These are phyloP conservation scores for Xenoacremonium recifei DNA, from an alignment of 2,329 filamentous ascomycete species.

Conservation along the genomic window DNA sequence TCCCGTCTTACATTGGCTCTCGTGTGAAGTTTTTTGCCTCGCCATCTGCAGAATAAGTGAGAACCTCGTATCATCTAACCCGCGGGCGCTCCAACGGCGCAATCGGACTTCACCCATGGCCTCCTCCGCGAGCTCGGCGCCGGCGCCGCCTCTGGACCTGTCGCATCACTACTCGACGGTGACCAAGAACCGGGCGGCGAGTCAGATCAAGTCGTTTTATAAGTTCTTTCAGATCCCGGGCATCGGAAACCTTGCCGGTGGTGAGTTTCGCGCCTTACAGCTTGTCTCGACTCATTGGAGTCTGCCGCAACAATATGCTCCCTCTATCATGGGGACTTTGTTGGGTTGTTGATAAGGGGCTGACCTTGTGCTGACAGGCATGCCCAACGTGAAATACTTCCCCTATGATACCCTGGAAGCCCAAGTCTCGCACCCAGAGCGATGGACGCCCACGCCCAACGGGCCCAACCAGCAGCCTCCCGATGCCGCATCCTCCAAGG, in stretches of 20 bases:
- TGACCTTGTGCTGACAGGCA: slow-evolving; percentile 29
- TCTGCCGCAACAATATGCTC: too few relatives aligned
- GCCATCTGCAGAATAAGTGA: too few relatives aligned
- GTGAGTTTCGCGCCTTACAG: slow-evolving; percentile 44
- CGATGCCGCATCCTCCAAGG: slow-evolving; percentile 8
- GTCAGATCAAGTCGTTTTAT: slow-evolving; percentile 77
- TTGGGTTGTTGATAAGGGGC: too few relatives aligned
- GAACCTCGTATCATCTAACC: too few relatives aligned
- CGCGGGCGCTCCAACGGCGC: neutral
- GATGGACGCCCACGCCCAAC: slow-evolving; percentile 72
- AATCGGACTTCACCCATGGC: neutral
- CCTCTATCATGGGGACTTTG: too few relatives aligned
- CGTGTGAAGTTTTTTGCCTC: too few relatives aligned
- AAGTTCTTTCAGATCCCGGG: slow-evolving; percentile 72
- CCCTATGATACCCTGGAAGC: slow-evolving; percentile 90
- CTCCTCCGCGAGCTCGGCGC: slow-evolving; percentile 6
- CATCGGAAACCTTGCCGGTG: slow-evolving; percentile 62
- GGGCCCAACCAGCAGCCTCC: slow-evolving; percentile 35
- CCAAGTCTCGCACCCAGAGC: slow-evolving; percentile 68
- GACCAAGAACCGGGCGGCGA: slow-evolving; percentile 63
- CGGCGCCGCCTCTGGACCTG: slow-evolving; percentile 62
- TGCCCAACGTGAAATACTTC: slow-evolving; percentile 80
- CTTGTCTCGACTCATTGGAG: neutral
- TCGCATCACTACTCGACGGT: slow-evolving; percentile 75
- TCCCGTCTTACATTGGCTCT: too few relatives aligned